phyloP scores from a whole-genome alignment of 441 rosid species.

The Populus hybrid region DNA sequence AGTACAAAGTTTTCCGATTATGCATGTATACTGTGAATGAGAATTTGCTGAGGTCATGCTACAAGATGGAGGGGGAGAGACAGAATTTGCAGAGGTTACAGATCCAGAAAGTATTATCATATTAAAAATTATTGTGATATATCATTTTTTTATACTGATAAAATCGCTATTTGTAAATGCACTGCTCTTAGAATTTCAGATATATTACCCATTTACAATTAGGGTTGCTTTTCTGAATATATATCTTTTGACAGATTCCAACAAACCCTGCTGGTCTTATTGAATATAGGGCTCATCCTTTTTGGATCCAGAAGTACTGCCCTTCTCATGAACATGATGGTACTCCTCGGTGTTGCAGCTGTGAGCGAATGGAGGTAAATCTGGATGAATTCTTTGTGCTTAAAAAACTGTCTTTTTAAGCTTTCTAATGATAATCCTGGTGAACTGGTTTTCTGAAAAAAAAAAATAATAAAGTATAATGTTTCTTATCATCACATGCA shows the following conservation, averaged over 20 bases:
- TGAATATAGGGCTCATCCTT: slow-evolving; percentile 92
- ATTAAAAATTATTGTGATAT: neutral
- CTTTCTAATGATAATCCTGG: neutral
- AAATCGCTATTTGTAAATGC: neutral
- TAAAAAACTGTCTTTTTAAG: neutral
- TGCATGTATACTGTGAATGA: neutral
- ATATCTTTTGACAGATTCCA: slow-evolving; percentile 61
- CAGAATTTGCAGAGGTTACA: neutral
- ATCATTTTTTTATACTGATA: neutral
- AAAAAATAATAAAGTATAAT: slow-evolving; percentile 7
- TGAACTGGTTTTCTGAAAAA: neutral
- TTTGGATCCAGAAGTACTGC: slow-evolving; percentile 92
- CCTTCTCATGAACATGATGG: slow-evolving; percentile 91
- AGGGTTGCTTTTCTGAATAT: slow-evolving; percentile 26
- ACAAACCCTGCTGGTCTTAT: slow-evolving; percentile 78
- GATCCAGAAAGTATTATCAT: neutral
- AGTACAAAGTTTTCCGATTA: no score
- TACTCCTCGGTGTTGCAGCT: slow-evolving; percentile 94
- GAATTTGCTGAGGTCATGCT: neutral
- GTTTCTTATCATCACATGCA: slow-evolving; percentile 31
- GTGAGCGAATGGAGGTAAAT: slow-evolving; percentile 98
- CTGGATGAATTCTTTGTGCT: slow-evolving; percentile 12
- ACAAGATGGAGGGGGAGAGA: neutral
- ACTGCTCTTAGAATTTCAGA: slow-evolving; percentile 12
- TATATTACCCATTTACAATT: slow-evolving; percentile 18